Conservation (phyloP, 2,329 filamentous ascomycete genomes). For the Ascocoryne sarcoides region DNA sequence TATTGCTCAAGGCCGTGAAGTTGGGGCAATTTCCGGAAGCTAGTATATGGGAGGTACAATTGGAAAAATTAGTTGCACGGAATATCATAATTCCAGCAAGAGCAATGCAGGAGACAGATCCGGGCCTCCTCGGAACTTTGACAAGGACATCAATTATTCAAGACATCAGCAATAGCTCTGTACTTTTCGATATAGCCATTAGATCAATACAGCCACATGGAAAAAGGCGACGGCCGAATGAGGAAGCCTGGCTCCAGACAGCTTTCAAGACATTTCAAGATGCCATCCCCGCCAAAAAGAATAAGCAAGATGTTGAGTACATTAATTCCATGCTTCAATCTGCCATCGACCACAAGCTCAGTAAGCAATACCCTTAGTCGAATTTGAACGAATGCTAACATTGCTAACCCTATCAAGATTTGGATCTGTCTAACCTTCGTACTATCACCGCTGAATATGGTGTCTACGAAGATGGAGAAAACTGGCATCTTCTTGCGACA, state of each 20-base stretch:
- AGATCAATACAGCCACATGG: slow-evolving; percentile 35
- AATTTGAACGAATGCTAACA: no score
- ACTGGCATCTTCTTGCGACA: slow-evolving; percentile 35
- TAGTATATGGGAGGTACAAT: slow-evolving; percentile 13
- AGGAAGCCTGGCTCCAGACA: slow-evolving; percentile 40
- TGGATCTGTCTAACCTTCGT: no score
- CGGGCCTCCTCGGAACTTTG: slow-evolving; percentile 18
- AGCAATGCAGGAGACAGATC: slow-evolving; percentile 11
- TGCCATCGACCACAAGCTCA: slow-evolving; percentile 29
- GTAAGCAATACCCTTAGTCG: no score
- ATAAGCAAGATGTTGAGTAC: slow-evolving; percentile 18
- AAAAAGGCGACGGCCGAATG: slow-evolving; percentile 35
- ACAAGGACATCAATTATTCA: slow-evolving; percentile 20
- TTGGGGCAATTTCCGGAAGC: neutral
- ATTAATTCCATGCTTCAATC: slow-evolving; percentile 28
- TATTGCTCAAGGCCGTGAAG: slow-evolving; percentile 18
- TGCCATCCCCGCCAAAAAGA: slow-evolving; percentile 15
- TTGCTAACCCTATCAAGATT: no score
- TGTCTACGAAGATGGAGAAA: slow-evolving; percentile 19
- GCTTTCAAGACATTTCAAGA: slow-evolving; percentile 32
- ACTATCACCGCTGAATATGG: slow-evolving; percentile 25
- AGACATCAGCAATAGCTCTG: slow-evolving; percentile 31
- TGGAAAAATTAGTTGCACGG: slow-evolving; percentile 28
- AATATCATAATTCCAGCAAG: slow-evolving; percentile 30
- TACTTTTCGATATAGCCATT: slow-evolving; percentile 37